These are phyloP conservation scores for Blastocystis sp. DNA, from an alignment of 352 stramenopile genomes.

Conservation along the genomic window DNA sequence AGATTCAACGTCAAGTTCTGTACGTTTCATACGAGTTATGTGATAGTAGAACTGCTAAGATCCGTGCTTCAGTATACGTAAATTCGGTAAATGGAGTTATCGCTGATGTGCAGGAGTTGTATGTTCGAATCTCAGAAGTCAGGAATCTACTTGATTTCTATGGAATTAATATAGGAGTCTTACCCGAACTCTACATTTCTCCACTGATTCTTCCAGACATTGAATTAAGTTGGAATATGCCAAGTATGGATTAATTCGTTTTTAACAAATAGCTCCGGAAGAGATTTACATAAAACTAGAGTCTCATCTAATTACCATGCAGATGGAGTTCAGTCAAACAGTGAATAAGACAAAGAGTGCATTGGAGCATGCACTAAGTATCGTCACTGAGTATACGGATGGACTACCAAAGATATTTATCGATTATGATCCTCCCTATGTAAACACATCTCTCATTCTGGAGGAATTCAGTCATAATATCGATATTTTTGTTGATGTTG, in stretches of 20 bases:
- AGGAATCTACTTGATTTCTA: neutral
- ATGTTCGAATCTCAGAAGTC: conserved; percentile 1
- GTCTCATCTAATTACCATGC: neutral
- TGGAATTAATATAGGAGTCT: neutral
- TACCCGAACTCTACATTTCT: conserved; percentile 27
- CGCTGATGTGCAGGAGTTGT: neutral
- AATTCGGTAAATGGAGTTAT: neutral
- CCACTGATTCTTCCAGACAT: conserved; percentile 9
- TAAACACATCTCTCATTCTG: conserved; percentile 8
- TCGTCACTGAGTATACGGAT: neutral
- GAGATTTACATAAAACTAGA: conserved; percentile 11
- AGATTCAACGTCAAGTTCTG: neutral
- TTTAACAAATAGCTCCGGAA: neutral
- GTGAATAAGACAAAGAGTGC: neutral
- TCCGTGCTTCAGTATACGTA: neutral
- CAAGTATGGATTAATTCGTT: neutral
- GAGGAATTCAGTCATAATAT: neutral
- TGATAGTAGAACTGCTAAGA: neutral
- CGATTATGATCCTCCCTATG: conserved; percentile 18
- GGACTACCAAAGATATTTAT: neutral
- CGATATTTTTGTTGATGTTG: neutral
- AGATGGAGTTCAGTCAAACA: neutral
- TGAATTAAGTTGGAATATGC: neutral
- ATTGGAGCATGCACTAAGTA: neutral
- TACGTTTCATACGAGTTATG: neutral